Evolutionary conservation across 345 rosid genomes (phyloP).

Genomic region (Murraya paniculata): DNA sequence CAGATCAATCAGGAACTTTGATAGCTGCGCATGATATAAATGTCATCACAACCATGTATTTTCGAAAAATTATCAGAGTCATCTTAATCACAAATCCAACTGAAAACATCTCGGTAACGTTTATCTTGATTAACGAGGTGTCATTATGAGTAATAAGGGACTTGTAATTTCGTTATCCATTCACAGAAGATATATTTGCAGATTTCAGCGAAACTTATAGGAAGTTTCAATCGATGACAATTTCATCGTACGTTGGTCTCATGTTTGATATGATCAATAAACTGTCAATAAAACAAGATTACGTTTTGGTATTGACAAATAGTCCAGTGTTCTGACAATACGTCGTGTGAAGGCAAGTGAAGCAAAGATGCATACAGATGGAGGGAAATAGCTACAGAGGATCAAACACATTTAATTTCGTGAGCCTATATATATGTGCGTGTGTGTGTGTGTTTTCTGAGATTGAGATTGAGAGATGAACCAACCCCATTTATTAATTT

Average conservation of each 20-base stretch:
- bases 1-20: slow-evolving; percentile 47
- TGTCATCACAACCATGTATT: no score
- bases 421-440: no score
- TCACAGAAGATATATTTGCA: not conserved
- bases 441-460: no score
- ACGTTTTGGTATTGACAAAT: no score
- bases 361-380: not conserved
- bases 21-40: slow-evolving; percentile 30
- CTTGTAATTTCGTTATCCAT: not conserved
- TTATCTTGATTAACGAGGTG: no score
- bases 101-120: not conserved
- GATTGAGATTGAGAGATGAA: not conserved
- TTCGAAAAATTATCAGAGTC: not conserved
- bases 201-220: not conserved
- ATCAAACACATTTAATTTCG: no score
- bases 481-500: not conserved
- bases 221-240: not conserved
- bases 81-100: not conserved
- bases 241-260: not conserved
- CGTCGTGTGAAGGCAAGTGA: not conserved
- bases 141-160: not conserved
- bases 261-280: not conserved
- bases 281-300: not conserved
- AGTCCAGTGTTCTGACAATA: not conserved
- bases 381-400: not conserved